These are phyloP conservation scores for Theileria orientalis DNA, from an alignment of 169 alveolate genomes.

Conservation along the genomic window DNA sequence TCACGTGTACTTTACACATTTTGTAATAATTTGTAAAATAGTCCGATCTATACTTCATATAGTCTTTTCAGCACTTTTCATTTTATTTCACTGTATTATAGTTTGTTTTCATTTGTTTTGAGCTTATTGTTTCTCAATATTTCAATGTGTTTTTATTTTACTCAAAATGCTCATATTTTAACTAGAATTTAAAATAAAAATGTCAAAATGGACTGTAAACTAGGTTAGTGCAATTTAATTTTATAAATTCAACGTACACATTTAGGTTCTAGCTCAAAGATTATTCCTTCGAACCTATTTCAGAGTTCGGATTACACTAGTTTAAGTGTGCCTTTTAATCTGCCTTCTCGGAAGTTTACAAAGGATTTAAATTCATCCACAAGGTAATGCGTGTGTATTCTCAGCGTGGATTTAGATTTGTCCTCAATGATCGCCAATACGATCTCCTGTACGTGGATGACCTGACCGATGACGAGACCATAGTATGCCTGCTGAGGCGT, in stretches of 20 bases:
- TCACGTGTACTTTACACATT: background rate
- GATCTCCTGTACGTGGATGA: constrained; percentile 52
- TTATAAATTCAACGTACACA: background rate
- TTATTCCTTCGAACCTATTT: background rate
- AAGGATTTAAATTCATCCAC: background rate
- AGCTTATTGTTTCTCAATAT: too few relatives aligned
- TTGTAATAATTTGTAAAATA: background rate
- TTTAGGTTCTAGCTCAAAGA: background rate
- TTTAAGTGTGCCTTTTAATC: background rate
- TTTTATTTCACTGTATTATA: too few relatives aligned
- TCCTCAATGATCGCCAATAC: background rate
- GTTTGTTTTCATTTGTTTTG: too few relatives aligned
- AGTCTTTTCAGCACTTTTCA: too few relatives aligned
- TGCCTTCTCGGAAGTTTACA: background rate
- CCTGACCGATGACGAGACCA: constrained; percentile 6
- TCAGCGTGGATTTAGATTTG: background rate
- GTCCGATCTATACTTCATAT: background rate
- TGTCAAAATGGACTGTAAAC: background rate
- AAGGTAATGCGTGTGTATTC: background rate
- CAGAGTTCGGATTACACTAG: background rate
- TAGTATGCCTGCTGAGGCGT: constrained; percentile 22
- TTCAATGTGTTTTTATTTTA: too few relatives aligned
- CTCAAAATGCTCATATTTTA: too few relatives aligned
- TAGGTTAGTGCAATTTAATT: background rate
- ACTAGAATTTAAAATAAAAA: too few relatives aligned